phyloP scores from a whole-genome alignment of 805 yeast genomes.

The Yamadazyma scolyti region DNA sequence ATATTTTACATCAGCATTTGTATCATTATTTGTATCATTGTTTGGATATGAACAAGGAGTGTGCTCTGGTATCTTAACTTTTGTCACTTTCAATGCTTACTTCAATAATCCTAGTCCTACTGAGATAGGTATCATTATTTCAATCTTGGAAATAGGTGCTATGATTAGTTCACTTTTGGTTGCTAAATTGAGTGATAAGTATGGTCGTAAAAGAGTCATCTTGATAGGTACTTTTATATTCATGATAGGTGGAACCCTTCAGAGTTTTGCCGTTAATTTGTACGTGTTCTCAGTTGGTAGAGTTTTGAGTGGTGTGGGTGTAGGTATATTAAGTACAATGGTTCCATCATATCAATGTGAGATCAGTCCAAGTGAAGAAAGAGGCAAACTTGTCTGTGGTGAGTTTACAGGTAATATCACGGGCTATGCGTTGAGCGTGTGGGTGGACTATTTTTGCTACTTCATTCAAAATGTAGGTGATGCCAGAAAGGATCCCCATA shows the following conservation, averaged over 20 bases:
- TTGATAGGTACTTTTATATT: slow-evolving; percentile 75
- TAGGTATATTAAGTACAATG: slow-evolving; percentile 77
- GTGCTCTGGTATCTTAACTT: slow-evolving; percentile 81
- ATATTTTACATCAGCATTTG: slow-evolving; percentile 43
- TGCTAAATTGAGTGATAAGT: slow-evolving; percentile 70
- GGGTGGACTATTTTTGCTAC: slow-evolving; percentile 81
- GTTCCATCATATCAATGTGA: slow-evolving; percentile 89
- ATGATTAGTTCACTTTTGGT: slow-evolving; percentile 73
- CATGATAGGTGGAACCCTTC: slow-evolving; percentile 74
- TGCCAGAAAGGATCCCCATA: slow-evolving; percentile 30
- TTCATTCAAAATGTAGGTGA: slow-evolving; percentile 53
- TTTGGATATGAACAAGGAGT: slow-evolving; percentile 65
- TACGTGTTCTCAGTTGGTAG: slow-evolving; percentile 66
- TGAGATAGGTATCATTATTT: slow-evolving; percentile 80
- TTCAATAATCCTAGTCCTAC: slow-evolving; percentile 73
- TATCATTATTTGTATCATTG: slow-evolving; percentile 39
- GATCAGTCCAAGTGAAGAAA: slow-evolving; percentile 79
- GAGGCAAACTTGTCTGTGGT: slow-evolving; percentile 82
- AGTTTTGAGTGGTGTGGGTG: slow-evolving; percentile 79
- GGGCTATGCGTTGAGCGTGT: slow-evolving; percentile 79
- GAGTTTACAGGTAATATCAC: slow-evolving; percentile 84
- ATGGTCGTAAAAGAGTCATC: slow-evolving; percentile 79
- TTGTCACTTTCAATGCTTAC: slow-evolving; percentile 62
- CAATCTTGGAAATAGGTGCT: slow-evolving; percentile 87
- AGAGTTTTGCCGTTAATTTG: slow-evolving; percentile 57